These are phyloP conservation scores for Fusarium torulosum DNA, from an alignment of 2,329 filamentous ascomycete species.

Conservation along the genomic window DNA sequence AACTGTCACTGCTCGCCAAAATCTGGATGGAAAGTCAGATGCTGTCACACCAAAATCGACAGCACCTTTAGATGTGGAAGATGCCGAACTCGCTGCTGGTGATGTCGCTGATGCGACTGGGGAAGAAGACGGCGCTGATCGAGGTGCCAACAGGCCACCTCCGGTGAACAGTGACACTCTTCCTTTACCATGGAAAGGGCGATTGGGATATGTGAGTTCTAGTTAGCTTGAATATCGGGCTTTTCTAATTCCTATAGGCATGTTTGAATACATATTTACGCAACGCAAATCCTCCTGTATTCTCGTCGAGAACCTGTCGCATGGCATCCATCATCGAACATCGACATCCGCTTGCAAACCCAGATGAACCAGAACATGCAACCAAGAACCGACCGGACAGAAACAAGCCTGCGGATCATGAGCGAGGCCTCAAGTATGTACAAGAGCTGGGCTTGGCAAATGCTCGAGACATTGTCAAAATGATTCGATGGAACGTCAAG, in stretches of 20 bases:
- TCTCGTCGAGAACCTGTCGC: constrained; percentile 90
- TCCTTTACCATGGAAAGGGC: constrained; percentile 90
- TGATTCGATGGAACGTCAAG: constrained; percentile 91
- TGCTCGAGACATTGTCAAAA: constrained; percentile 83
- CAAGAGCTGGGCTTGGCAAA: constrained; percentile 85
- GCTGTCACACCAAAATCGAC: constrained; percentile 23
- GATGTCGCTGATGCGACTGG: constrained; percentile 39
- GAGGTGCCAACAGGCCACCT: constrained; percentile 70
- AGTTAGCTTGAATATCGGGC: no score
- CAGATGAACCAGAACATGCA: constrained; percentile 80
- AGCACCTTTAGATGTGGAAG: constrained; percentile 40
- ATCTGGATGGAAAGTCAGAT: constrained; percentile 8
- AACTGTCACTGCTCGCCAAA: constrained; percentile 13
- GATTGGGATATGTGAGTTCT: constrained; percentile 82
- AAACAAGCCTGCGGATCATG: constrained; percentile 72
- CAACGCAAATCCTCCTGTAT: constrained; percentile 83
- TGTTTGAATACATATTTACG: constrained; percentile 94
- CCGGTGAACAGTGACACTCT: constrained; percentile 86
- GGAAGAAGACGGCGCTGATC: constrained; percentile 48
- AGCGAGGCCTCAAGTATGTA: constrained; percentile 78
- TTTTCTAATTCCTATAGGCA: constrained; percentile 63
- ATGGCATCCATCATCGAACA: constrained; percentile 93
- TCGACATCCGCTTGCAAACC: constrained; percentile 82
- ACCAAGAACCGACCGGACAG: constrained; percentile 90
- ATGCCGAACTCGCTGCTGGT: constrained; percentile 39